Base-by-base conservation (phyloP, 2,329 filamentous ascomycete species). In the Ceratocystis albifundus region DNA sequence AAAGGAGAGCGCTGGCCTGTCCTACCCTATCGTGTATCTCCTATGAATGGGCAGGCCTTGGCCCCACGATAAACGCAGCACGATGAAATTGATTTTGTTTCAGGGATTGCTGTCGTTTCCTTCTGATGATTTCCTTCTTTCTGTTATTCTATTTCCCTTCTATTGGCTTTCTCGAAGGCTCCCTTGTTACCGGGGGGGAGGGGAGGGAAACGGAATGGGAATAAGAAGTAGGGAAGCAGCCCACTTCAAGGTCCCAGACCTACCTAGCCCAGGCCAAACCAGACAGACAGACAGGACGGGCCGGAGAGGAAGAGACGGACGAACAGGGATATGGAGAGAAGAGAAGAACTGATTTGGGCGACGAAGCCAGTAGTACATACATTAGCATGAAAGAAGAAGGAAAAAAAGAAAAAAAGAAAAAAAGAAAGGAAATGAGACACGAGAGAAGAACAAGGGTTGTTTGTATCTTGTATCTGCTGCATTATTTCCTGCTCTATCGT, bases 401-500 rank as follows among this genome's bases (percentile, higher is more conserved):
- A 22, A 59, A 45, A 36, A 65, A 50, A 25, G 36, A 65, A 61
- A 12, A 66, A 28, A 15, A 22, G n/a, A n/a, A n/a, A 66, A 28
- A 15, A 22, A 59, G 30, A 36, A 65, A 50, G 36, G 36, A 65
- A 61, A 12, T 17, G 36, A 57, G 32, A 48, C 32, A 55, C 32
- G 20, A 48, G 45, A 48, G 6, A 48, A 20, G 45, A 20, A 4
- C 1, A 28, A 28, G 25, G 32, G 25, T 3, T n/a, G n/a, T n/a
- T n/a, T n/a, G n/a, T n/a, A n/a, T n/a, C n/a, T n/a, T n/a, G n/a
- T n/a, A n/a, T n/a, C n/a, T n/a, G n/a, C n/a, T 32, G 32, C 32
- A 36, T 36, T 12, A 36, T 36, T 10, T 36, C 3, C 32, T 36
- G 32, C 10, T 36, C 4, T 12, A 2, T 36, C 32, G 3, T 12